Evolutionary conservation across 805 yeast genomes (phyloP), one percentile per base, ranked within the genome.

Genomic region (Candida adriatica): DNA sequence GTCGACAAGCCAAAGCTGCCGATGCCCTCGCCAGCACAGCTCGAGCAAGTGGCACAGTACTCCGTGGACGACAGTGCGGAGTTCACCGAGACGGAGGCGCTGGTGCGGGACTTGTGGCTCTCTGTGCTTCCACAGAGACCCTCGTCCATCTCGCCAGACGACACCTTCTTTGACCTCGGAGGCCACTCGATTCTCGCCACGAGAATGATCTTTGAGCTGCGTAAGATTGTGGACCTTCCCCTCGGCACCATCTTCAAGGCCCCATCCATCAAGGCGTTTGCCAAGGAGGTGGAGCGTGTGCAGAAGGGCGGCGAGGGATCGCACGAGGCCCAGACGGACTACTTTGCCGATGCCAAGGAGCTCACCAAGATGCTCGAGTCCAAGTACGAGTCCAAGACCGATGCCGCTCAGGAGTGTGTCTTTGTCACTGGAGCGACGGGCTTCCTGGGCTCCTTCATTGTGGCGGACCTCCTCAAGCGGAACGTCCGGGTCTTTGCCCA

Each of bases 121-220:
- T 70, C 70, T 16, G 80, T 92, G 9, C 68, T 92, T 45, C 97
- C 97, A 26, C 81, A 76, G 44, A 71, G 75, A 41, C 96, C 96
- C 6, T 80, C 90, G 2, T 61, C 82, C 3, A 70, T 87, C 26
- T 66, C 79, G 18, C 79, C 80, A 20, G 71, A 72, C 3, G 98
- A 92, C 56, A 83, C 94, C 2, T 92, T 92, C 73, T 92, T 92
- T 51, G 99, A 92, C 53, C 64, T 94, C 32, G 99, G 99, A 37
- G 99, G 99, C 3, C 99, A 92, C 59, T 90, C 97, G 2, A 90
- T 92, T 48, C 66, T 92, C 41, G 97, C 97, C 6, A 94, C 99
- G 0, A 75, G 94, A 55, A 87, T 92, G 96, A 90, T 92, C 39
- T 92, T 92, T 50, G 88, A 83, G 45, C 71, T 92, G 46, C 74